phyloP scores from a whole-genome alignment of 1,139 yeast genomes.

The Magnusiomyces starmeri region DNA sequence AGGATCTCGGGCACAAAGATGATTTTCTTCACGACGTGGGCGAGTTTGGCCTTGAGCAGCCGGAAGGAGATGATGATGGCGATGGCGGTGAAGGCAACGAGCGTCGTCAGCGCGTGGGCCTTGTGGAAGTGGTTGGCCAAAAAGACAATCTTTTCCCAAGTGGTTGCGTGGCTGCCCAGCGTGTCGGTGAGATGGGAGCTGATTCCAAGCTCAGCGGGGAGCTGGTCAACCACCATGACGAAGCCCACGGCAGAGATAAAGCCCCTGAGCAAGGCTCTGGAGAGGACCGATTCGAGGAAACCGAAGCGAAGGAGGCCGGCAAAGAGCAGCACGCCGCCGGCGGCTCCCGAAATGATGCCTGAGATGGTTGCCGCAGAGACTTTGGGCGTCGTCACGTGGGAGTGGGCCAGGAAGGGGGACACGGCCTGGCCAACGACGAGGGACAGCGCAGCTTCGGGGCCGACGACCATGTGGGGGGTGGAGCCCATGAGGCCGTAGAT shows the following conservation, averaged over 20 bases:
- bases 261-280: slow-evolving; percentile 77
- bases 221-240: slow-evolving; percentile 77
- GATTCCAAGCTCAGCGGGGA: slow-evolving; percentile 67
- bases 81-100: slow-evolving; percentile 32
- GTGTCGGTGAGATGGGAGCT: slow-evolving; percentile 34
- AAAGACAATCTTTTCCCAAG: slow-evolving; percentile 62
- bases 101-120: slow-evolving; percentile 32
- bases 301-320: slow-evolving; percentile 84
- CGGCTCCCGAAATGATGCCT: slow-evolving; percentile 64
- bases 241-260: slow-evolving; percentile 91
- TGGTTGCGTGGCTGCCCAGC: slow-evolving; percentile 62
- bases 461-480: slow-evolving; percentile 94
- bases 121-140: slow-evolving; percentile 40
- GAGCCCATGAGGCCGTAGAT: slow-evolving; percentile 80
- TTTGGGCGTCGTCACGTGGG: slow-evolving; percentile 17
- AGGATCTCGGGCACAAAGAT: slow-evolving; percentile 75
- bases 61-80: slow-evolving; percentile 29
- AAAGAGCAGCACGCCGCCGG: slow-evolving; percentile 68
- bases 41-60: slow-evolving; percentile 15
- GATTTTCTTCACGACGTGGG: slow-evolving; percentile 10
- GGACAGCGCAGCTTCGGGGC: slow-evolving; percentile 93
- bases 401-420: slow-evolving; percentile 39
- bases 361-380: slow-evolving; percentile 63
- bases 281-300: slow-evolving; percentile 76
- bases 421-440: slow-evolving; percentile 88